These are phyloP conservation scores for Lactifluus rugatus DNA, from an alignment of 768 basidiomycete genomes.

Conservation along the genomic window DNA sequence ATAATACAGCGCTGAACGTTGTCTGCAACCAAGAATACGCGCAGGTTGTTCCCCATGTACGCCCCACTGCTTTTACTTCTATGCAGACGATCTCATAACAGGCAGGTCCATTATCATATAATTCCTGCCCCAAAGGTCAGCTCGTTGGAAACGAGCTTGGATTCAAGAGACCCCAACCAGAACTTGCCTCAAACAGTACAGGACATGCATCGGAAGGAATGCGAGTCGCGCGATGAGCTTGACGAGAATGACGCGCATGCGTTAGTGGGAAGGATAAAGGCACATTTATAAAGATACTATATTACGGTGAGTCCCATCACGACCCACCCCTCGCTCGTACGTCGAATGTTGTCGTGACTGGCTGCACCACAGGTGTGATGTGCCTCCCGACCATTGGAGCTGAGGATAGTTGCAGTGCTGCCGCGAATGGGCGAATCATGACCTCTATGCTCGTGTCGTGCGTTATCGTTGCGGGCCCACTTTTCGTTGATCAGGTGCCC, in stretches of 20 bases:
- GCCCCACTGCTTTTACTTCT: slow-evolving; percentile 18
- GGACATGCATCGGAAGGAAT: slow-evolving; percentile 55
- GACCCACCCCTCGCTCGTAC: neutral
- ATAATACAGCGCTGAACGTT: slow-evolving; percentile 61
- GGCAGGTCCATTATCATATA: slow-evolving; percentile 66
- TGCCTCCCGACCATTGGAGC: neutral
- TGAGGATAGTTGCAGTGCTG: neutral
- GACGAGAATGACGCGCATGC: slow-evolving; percentile 46
- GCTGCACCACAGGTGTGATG: neutral
- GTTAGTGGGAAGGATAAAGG: slow-evolving; percentile 35
- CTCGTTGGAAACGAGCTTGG: slow-evolving; percentile 10
- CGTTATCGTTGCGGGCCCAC: neutral
- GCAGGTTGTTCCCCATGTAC: slow-evolving; percentile 68
- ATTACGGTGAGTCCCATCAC: neutral
- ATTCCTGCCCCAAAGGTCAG: slow-evolving; percentile 55
- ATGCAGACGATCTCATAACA: neutral
- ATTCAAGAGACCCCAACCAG: slow-evolving; percentile 12
- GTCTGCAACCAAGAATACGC: slow-evolving; percentile 80
- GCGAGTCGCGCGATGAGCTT: slow-evolving; percentile 46
- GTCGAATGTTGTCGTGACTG: neutral
- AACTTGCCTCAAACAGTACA: slow-evolving; percentile 31
- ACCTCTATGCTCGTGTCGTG: neutral
- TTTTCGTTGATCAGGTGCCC: neutral
- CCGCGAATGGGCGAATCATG: neutral
- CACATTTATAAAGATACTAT: slow-evolving; percentile 5